Evolutionary conservation across 495 filamentous ascomycete genomes (phyloP), one percentile per base, ranked within the genome.

Genomic region (Hamigera avellanea): DNA sequence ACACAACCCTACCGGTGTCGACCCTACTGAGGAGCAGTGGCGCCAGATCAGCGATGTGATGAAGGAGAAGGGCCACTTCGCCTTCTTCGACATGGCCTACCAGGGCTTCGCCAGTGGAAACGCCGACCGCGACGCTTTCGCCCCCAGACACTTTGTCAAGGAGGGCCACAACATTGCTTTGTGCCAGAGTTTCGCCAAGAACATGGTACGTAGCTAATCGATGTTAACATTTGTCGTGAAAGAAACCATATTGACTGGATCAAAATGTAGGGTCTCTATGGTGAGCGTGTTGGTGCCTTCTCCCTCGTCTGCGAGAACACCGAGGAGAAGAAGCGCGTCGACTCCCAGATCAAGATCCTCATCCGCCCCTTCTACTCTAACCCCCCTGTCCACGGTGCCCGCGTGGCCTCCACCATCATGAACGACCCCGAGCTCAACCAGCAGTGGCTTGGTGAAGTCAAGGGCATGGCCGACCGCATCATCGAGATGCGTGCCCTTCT

Each of bases 21-120:
- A 98, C 65, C 91, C 91, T 8, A 94, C 86, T 25, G 61, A 78
- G 41, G 79, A 81, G 51, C 91, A 98, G 67, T 98, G 91, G 91
- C 80, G 76, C 64, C 66, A 85, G 64, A 95, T 98, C 53, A 82
- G 80, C 70, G 69, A 85, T 44, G 89, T 80, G 40, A 74, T 95
- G 51, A 93, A 93, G 76, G 73, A 76, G 61, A 79, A 83, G 63
- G 80, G 72, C 28, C 91, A 96, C 71, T 95, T 79, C 55, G 76
- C 86, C 37, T 95, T 98, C 76, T 98, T 98, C 67, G 91, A 98
- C 64, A 98, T 98, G 91, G 91, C 91, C 42, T 98, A 98, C 73
- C 89, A 98, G 67, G 91, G 91, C 44, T 98, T 98, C 52, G 91
- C 91, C 35, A 86, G 80, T 43, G 91, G 91, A 41, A 78, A 93